phyloP scores from a whole-genome alignment of 306 rosid species.

The Argentina anserina region DNA sequence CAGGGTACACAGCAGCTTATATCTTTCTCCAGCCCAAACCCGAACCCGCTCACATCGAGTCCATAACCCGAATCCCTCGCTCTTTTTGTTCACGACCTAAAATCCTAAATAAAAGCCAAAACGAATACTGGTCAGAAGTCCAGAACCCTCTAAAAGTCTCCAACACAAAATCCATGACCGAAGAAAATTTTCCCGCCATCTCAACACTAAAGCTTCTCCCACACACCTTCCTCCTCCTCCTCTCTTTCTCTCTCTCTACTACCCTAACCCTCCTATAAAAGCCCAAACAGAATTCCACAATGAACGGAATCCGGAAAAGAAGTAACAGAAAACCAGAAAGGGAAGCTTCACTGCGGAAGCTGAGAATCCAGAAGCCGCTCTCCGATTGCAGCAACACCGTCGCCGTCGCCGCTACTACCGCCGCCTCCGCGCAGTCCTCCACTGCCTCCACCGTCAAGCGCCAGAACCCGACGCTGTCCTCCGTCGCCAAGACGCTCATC shows the following conservation, averaged over 20 bases:
- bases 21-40: not conserved
- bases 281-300: not conserved
- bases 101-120: too few species aligned
- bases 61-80: not conserved
- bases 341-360: conserved; percentile 37
- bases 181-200: conserved; percentile 37
- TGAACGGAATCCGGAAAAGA: conserved; percentile 5
- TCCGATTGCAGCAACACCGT: conserved; percentile 51
- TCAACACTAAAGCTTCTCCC: not conserved
- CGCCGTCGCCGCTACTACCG: conserved; percentile 22
- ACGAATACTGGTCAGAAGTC: not conserved
- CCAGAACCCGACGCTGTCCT: conserved; percentile 24
- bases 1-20: too few species aligned
- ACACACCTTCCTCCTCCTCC: not conserved
- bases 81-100: too few species aligned
- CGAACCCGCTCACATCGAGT: not conserved
- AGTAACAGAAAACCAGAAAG: conserved; percentile 21
- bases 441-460: conserved; percentile 35
- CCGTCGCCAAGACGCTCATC: conserved; percentile 19
- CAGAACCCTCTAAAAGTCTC: not conserved
- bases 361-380: conserved; percentile 47
- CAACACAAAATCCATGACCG: not conserved
- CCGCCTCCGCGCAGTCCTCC: conserved; percentile 27
- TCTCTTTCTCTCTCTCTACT: not conserved
- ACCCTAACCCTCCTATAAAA: not conserved